Evolutionary conservation across 1,284 basidiomycete species (phyloP), one percentile per base, ranked within the genome.

Genomic region (Golubevia sp.): DNA sequence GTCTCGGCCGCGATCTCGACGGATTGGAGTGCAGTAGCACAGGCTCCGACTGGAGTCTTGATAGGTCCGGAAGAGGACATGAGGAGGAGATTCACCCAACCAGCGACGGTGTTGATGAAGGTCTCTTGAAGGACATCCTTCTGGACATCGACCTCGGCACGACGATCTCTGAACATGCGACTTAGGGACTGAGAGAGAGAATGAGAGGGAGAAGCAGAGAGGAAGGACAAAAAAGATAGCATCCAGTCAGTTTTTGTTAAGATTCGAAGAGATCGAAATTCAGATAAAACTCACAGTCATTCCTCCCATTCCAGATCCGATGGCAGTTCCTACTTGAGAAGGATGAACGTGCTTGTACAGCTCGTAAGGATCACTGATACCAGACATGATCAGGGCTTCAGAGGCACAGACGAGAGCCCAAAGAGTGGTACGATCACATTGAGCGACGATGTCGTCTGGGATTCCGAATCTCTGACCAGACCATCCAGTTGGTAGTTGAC

Each of bases 101-200:
- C 97, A 63, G 97, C 94, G 50, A 93, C 94, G 1, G 94, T 96
- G 85, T 97, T 97, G 87, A 97, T 97, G 88, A 97, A 96, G 90
- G 96, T 99, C 86, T 99, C 96, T 85, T 99, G 97, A 34, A 99
- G 87, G 71, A 99, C 92, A 80, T 99, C 97, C 82, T 96, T 98
- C 85, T 99, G 96, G 2, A 98, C 94, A 54, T 97, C 94, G 85
- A 91, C 91, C 86, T 98, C 96, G 82, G 97, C 94, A 61, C 94
- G 91, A 71, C 97, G 91, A 80, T 98, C 97, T 85, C 93, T 95
- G 89, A 99, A 99, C 97, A 99, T 99, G 63, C 70, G 67, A 63
- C 64, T 64, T 57, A 79, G 71, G 49, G 76, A 71, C n/a, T 68
- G 67, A 3, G 30, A 34, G 30, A 11, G 30, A 34, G 30, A 34